Conservation (phyloP, 495 filamentous ascomycete genomes). For the Mycothermus thermophilus region DNA sequence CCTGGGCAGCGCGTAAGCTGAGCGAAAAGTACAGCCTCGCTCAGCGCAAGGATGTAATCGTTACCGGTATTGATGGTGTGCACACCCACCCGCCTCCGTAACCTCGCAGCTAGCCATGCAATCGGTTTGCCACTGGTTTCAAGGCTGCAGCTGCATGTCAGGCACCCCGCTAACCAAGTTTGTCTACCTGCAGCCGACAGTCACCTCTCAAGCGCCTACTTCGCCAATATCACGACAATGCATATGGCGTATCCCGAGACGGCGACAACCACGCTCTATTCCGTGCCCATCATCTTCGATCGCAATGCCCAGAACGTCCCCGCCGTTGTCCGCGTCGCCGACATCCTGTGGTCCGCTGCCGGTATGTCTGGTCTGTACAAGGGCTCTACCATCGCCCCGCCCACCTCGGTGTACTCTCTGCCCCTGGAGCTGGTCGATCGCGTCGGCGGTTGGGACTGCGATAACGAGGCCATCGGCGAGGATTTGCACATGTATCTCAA, state of each 20-base stretch:
- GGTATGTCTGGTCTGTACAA: constrained; percentile 52
- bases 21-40: constrained; percentile 39
- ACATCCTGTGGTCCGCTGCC: constrained; percentile 51
- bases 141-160: constrained; percentile 5
- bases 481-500: constrained; percentile 65
- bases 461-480: constrained; percentile 53
- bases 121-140: not conserved
- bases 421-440: constrained; percentile 46
- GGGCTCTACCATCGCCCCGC: constrained; percentile 45
- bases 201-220: constrained; percentile 51
- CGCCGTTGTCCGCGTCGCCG: constrained; percentile 51
- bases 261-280: constrained; percentile 45
- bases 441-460: constrained; percentile 54
- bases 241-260: constrained; percentile 42
- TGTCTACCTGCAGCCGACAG: constrained; percentile 42
- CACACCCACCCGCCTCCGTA: constrained; percentile 5
- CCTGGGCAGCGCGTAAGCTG: constrained; percentile 49
- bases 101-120: no score
- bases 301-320: constrained; percentile 54
- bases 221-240: constrained; percentile 44
- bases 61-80: constrained; percentile 59
- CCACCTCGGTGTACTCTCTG: constrained; percentile 57
- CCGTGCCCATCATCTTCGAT: constrained; percentile 58
- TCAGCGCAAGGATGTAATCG: constrained; percentile 43
- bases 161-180: constrained; percentile 21